Evolutionary conservation across 345 rosid species (phyloP), one percentile per base, ranked within the genome.

Genomic region (Erucastrum elatum): DNA sequence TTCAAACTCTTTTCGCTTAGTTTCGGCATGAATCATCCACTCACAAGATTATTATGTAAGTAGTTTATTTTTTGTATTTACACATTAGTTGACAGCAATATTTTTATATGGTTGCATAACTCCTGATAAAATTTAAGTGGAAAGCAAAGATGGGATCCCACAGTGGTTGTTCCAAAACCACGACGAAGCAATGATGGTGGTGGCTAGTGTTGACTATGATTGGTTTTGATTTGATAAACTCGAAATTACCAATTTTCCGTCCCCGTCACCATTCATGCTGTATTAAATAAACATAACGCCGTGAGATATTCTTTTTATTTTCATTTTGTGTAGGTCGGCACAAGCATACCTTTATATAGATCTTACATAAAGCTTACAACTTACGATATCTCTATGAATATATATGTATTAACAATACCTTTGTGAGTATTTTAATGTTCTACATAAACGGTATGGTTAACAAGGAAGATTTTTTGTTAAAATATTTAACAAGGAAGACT

Each of bases 191-290:
- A 49, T 69, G 37, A 68, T 76, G 35, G 44, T 77, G 39, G 17
- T 62, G 71, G 69, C 63, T 61, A 69, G 55, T 33, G 69, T 61
- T 55, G 80, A 76, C 56, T 76, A 63, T 51, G 31, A 76, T 69
- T 76, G 56, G 56, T 63, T 70, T 64, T 64, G 70, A 77, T 70
- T 33, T 69, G 75, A 61, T 69, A 55, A 76, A 76, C 56, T 63
- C 58, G 65, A 70, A 51, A 70, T 15, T 16, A 51, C 64, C 56
- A 63, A 63, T 49, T 70, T 56, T 70, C 49, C 15, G 75, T 70
- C 11, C 75, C 25, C 56, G 65, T 77, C 75, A 70, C 56, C 56
- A 64, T 29, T 55, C 76, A n/a, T 15, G 37, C 27, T 37, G 59
- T 67, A 16, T 35, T 64, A 29, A 33, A 60, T 41, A 66, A 72